These are phyloP conservation scores for Colletotrichum spinosum DNA, from an alignment of 2,329 filamentous ascomycete genomes.

Conservation along the genomic window DNA sequence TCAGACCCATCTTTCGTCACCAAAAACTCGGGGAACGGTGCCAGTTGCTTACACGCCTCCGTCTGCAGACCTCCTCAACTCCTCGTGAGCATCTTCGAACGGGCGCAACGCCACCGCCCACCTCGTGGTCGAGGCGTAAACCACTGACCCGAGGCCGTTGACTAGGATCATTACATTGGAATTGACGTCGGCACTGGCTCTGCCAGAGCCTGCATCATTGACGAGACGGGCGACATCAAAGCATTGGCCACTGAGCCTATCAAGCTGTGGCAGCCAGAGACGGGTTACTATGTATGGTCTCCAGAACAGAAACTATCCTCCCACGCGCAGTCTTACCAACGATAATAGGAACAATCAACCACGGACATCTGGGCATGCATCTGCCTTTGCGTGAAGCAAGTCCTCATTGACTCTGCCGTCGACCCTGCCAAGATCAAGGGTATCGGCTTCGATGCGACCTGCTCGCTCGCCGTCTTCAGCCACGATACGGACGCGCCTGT, in stretches of 20 bases:
- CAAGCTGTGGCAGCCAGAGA: slow-evolving; percentile 82
- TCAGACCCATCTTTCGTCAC: background rate
- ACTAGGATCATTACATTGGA: slow-evolving; percentile 76
- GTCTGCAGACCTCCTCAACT: slow-evolving; percentile 27
- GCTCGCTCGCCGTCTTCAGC: slow-evolving; percentile 91
- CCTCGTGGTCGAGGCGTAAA: background rate
- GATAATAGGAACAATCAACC: slow-evolving; percentile 88
- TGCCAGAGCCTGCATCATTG: slow-evolving; percentile 95
- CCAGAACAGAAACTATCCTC: background rate
- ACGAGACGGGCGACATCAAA: slow-evolving; percentile 89
- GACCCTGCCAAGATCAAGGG: slow-evolving; percentile 82
- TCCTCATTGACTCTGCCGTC: slow-evolving; percentile 84
- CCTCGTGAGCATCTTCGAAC: slow-evolving; percentile 27
- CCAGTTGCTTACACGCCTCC: slow-evolving; percentile 1
- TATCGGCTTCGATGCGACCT: slow-evolving; percentile 98
- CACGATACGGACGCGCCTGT: slow-evolving; percentile 91
- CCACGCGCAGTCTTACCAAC: slow-evolving; percentile 3
- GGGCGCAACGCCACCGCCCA: background rate
- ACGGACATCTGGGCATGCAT: slow-evolving; percentile 97
- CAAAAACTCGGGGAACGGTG: background rate
- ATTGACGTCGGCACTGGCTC: slow-evolving; percentile 98
- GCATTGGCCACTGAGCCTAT: slow-evolving; percentile 80
- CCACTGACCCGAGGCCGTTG: slow-evolving; percentile 15
- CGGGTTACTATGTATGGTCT: slow-evolving; percentile 75
- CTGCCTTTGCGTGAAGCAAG: slow-evolving; percentile 86